Conservation (phyloP, 2,329 filamentous ascomycete genomes). For the Fusarium oligoseptatum region DNA sequence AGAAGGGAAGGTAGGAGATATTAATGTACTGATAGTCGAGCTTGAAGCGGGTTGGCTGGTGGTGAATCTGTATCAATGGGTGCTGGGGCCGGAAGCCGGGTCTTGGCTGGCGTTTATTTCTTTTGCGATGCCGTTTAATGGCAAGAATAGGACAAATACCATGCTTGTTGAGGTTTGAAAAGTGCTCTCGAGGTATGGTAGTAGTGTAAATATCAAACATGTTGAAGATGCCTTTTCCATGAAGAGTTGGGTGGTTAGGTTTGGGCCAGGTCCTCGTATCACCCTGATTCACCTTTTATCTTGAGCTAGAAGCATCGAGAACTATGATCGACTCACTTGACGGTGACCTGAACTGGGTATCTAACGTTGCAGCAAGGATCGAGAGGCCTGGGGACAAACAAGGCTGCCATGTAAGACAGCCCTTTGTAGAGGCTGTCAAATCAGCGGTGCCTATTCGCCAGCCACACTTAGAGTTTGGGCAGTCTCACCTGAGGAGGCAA, state of each 20-base stretch:
- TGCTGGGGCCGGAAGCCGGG: conserved; percentile 28
- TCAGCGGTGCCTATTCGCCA: background rate
- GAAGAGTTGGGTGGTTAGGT: background rate
- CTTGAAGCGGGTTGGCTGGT: background rate
- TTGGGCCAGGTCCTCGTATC: background rate
- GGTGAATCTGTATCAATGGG: conserved; percentile 31
- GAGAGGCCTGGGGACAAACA: background rate
- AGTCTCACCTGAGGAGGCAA: background rate
- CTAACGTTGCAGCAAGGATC: background rate
- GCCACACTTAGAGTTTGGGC: background rate
- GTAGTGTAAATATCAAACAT: conserved; percentile 44
- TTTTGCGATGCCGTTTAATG: conserved; percentile 31
- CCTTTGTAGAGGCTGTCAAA: background rate
- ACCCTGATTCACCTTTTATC: background rate
- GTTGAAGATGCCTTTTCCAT: background rate
- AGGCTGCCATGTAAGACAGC: background rate
- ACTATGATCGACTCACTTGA: background rate
- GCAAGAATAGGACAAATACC: conserved; percentile 42
- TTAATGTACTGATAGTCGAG: conserved; percentile 46
- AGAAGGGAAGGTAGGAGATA: conserved; percentile 68
- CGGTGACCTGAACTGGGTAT: background rate
- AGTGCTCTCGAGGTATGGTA: conserved; percentile 3
- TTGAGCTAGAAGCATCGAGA: background rate
- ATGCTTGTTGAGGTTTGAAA: conserved; percentile 34
- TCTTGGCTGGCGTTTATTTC: conserved; percentile 41